Base-by-base conservation (phyloP, 1,284 basidiomycete genomes). In the Ustilago tritici region DNA sequence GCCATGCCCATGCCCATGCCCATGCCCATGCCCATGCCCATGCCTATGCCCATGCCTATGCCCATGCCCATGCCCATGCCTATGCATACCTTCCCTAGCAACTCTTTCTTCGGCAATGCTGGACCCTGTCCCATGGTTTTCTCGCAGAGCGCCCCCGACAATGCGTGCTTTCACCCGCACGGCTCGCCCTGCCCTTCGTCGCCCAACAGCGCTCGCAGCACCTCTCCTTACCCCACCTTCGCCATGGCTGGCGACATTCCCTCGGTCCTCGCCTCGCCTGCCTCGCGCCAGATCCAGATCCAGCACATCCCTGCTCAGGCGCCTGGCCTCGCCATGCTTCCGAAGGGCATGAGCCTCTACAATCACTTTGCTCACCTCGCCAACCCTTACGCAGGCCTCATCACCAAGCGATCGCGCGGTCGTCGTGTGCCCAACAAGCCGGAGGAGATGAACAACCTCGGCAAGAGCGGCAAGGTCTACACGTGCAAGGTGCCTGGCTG, bases 381-480 rank as follows among this genome's bases (percentile, higher is more conserved):
- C 40, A 76, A 80, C 58, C 72, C 75, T 8, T 80, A 80, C 62
- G 65, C 72, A 38, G 81, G 81, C 28, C 78, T 84, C 67, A 84
- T 84, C 73, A 84, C 82, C 35, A 83, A 83, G 69, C 72, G 81
- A 19, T 80, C 80, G 19, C 73, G 82, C 40, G 82, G 82, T 28
- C 72, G 82, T 31, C 75, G 81, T 23, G 82, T 84, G 46, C 82
- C 82, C 53, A 82, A 70, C 75, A 82, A 83, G 64, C 81, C 81
- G 36, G 76, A 82, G 56, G 81, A 83, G 76, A 76, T 84, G 70
- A 79, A 76, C 70, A 83, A 84, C 64, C 75, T 84, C 47, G 81
- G 81, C 56, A 84, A 84, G 78, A 79, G 80, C 47, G 82, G 81
- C 64, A 83, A 82, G 69, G 77, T 84, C n/a, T 83, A 82, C 70